These are phyloP conservation scores for Entonaema liquescens DNA, from an alignment of 495 filamentous ascomycete genomes.

Conservation along the genomic window DNA sequence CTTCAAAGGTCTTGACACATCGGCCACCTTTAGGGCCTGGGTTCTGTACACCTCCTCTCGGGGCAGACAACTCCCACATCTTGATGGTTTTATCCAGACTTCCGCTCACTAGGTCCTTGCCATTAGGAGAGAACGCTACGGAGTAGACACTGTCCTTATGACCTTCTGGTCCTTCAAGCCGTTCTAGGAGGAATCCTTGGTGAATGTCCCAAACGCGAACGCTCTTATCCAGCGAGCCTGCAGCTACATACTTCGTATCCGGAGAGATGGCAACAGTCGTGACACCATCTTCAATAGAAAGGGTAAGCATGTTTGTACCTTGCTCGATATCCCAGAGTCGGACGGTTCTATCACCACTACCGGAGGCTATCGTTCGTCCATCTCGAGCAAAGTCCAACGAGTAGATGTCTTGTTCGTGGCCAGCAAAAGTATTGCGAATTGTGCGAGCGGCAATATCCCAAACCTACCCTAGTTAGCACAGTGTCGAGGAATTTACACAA, in stretches of 20 bases:
- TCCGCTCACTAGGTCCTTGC: slow-evolving; percentile 85
- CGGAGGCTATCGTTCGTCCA: slow-evolving; percentile 87
- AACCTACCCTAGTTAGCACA: slow-evolving; percentile 63
- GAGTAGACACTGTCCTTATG: slow-evolving; percentile 95
- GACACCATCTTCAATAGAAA: slow-evolving; percentile 89
- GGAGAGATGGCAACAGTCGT: slow-evolving; percentile 93
- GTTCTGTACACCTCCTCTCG: slow-evolving; percentile 70
- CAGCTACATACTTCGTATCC: slow-evolving; percentile 84
- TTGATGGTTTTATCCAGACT: slow-evolving; percentile 95
- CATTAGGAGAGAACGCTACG: slow-evolving; percentile 88
- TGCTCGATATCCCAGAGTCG: slow-evolving; percentile 88
- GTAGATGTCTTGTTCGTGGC: slow-evolving; percentile 94
- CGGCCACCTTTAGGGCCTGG: slow-evolving; percentile 76
- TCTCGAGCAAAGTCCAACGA: slow-evolving; percentile 91
- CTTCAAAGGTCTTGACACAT: slow-evolving; percentile 89
- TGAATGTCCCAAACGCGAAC: slow-evolving; percentile 89
- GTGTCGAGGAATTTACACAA: not conserved
- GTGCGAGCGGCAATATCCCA: slow-evolving; percentile 82
- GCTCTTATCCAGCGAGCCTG: slow-evolving; percentile 89
- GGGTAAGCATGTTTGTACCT: slow-evolving; percentile 74
- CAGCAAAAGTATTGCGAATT: slow-evolving; percentile 83
- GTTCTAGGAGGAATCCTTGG: slow-evolving; percentile 81
- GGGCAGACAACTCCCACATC: slow-evolving; percentile 86
- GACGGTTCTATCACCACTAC: slow-evolving; percentile 87
- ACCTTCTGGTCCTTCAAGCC: slow-evolving; percentile 84